Conservation (phyloP, 306 rosid species). For the Medicago arabica region DNA sequence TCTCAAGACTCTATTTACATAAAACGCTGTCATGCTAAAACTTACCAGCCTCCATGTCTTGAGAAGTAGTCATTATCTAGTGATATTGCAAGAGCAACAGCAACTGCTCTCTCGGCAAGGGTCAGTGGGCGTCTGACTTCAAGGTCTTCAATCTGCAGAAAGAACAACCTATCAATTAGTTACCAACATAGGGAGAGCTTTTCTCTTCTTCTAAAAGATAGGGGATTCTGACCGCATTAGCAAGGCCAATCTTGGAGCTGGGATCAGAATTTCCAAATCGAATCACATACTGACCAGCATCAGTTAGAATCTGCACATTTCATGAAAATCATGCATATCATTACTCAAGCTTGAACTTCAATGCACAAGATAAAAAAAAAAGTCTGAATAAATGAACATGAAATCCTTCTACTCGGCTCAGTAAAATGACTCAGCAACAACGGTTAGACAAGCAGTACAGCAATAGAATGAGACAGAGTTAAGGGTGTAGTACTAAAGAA, state of each 20-base stretch:
- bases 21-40: slow-evolving; percentile 29
- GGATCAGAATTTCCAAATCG: slow-evolving; percentile 88
- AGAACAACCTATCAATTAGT: slow-evolving; percentile 25
- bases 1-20: slow-evolving; percentile 22
- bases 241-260: slow-evolving; percentile 66
- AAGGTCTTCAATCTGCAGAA: slow-evolving; percentile 77
- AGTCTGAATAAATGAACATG: slow-evolving; percentile 27
- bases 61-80: slow-evolving; percentile 97
- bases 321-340: not conserved
- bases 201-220: not conserved
- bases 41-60: slow-evolving; percentile 96
- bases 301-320: slow-evolving; percentile 78
- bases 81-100: slow-evolving; percentile 98
- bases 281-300: slow-evolving; percentile 95
- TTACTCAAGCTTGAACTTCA: slow-evolving; percentile 23
- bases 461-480: slow-evolving; percentile 7
- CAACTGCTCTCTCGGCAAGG: slow-evolving; percentile 85
- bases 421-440: slow-evolving; percentile 8
- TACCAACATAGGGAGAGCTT: not conserved
- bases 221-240: slow-evolving; percentile 57
- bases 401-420: slow-evolving; percentile 11
- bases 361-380: slow-evolving; percentile 15
- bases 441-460: not conserved
- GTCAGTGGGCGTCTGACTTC: slow-evolving; percentile 75
- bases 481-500: slow-evolving; percentile 16